Evolutionary conservation across 306 rosid genomes (phyloP), one percentile per base, ranked within the genome.

Genomic region (Vachellia pachyceras): DNA sequence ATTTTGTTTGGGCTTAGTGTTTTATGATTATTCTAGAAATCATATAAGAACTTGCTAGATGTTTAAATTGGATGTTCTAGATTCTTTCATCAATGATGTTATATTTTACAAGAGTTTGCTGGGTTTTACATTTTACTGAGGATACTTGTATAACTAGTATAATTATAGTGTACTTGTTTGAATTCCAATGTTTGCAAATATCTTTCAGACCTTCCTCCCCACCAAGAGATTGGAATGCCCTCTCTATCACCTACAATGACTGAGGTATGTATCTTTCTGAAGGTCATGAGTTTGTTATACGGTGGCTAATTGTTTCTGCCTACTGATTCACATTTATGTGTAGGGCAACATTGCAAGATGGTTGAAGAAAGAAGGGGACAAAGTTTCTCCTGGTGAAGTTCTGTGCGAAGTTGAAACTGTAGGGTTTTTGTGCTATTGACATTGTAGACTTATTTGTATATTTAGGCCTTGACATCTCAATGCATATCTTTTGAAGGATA

Each of bases 401-500:
- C 97, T 96, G 14, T 96, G 98, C 88, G 99, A 96, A 96, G 94
- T 96, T 83, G 99, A 96, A 92, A 96, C 99, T 80, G 99, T 96
- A 94, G 63, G 87, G 88, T 80, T 87, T 79, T 83, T 72, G 68
- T 57, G 76, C 73, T 75, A 10, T 71, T 69, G 63, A 82, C 63
- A 57, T 65, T 29, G n/a, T 18, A 64, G 41, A 72, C 35, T 7
- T n/a, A n/a, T 71, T 29, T 58, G 6, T 78, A 36, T 45, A 61
- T n/a, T n/a, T n/a, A n/a, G 76, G 80, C 55, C 58, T 81, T 88
- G 74, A 73, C 60, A 39, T 70, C 55, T 81, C 61, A 77, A 73
- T 80, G 18, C 58, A 61, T 84, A 79, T 69, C 73, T 41, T 60
- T 35, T 81, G 86, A 86, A 96, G 99, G 99, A 96, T 85, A 96